Base-by-base conservation (phyloP, 805 yeast species). In the Yamadazyma scolyti region DNA sequence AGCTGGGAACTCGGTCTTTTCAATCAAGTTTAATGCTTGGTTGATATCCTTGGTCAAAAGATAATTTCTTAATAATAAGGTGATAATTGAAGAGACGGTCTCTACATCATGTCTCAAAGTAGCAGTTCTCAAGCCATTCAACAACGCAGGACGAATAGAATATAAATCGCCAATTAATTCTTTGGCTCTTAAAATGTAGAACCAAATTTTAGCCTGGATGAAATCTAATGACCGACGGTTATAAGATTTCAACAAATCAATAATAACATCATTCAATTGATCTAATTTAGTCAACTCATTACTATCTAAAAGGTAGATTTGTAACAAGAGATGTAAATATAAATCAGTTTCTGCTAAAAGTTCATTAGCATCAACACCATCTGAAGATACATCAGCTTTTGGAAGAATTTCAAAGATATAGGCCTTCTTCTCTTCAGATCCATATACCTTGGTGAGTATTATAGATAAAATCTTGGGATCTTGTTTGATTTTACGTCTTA, bases 101-200 rank as follows among this genome's bases (percentile, higher is more conserved):
- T 93, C 98, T 35, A 74, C 73, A 55, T 93, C 97, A 52, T 90
- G 96, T 48, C 96, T 81, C 44, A 93, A 72, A 12, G 95, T 79
- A 3, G 97, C 88, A 4, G 93, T 82, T 61, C 96, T 79, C 48
- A 93, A 69, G 8, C 83, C 86, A 14, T 70, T 61, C 56, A 87
- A 74, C 54, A 90, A 68, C 23, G 72, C 77, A 5, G 86, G 73
- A 54, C 95, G 76, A 31, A 85, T 65, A n/a, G 74, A 57, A 29
- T 69, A 63, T 37, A 76, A 61, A 43, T 78, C 69, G 17, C 50
- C 48, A 18, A 65, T 51, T 33, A 80, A 61, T 63, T 90, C 97
- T 43, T 77, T 76, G 2, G 88, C 74, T 57, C 95, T 77, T 26
- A 81, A 72, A 45, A 84, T 72, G 63, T 88, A 90, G 55, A 90